Evolutionary conservation across 1,284 basidiomycete genomes (phyloP), one percentile per base, ranked within the genome.

Genomic region (Phaffia rhodozyma): DNA sequence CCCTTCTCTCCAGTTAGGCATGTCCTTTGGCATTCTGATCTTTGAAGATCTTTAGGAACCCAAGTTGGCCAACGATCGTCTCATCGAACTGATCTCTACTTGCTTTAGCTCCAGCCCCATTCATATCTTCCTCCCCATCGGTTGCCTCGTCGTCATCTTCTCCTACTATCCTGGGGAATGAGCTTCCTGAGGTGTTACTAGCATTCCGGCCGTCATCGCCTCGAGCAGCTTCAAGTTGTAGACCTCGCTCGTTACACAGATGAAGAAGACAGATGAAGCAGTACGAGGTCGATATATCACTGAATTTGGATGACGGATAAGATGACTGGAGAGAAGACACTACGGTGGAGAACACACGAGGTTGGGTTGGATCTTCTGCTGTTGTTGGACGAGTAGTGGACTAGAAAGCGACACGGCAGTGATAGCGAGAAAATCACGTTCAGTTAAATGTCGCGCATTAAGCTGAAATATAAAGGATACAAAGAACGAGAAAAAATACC

Each of bases 241-340:
- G 79, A 1, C 93, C 93, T 72, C 91, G 89, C 74, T 97, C 92
- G 73, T 97, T 96, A 54, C 92, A 93, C 51, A 98, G 79, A 78
- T 97, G 92, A 43, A 96, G 78, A 47, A 98, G 78, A 72, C 94
- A 98, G 74, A 98, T 99, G 79, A 98, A 99, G 76, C 94, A 98
- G 83, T 97, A 98, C 67, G 91, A 96, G 11, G 96, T 98, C 74
- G 91, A 96, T 75, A 98, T 97, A 70, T 99, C 96, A 55, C 88
- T 85, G 86, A 98, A 88, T 79, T 93, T 96, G 54, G 97, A 91
- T 66, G 80, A 80, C 0, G 94, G 89, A 75, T 98, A 98, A 9
- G 86, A 82, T 59, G 79, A 81, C 68, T 88, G 84, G 48, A 99
- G 79, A 21, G 84, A 85, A 1, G 84, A 81, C 68, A 98, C 88